Evolutionary conservation across 2,329 filamentous ascomycete species (phyloP), one percentile per base, ranked within the genome.

Genomic region (Amesomyces nigricolor): DNA sequence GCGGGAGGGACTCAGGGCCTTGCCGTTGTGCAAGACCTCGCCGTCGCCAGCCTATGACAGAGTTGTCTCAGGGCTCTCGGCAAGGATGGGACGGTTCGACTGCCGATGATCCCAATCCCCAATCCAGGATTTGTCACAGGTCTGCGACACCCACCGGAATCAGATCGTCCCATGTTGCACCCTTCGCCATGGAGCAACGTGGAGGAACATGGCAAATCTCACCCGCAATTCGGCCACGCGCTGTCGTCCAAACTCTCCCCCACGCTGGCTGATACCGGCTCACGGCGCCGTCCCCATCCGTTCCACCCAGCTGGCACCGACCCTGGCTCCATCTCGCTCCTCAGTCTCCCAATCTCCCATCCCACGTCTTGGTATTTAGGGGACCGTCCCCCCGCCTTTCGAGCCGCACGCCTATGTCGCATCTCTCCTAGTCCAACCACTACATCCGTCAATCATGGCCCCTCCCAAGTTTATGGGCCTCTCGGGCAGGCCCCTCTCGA

Each of bases 401-500:
- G 1, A 22, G 5, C 43, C 14, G 8, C 29, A 32, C 44, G 6
- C 32, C 30, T 29, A 35, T 13, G 30, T 4, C 14, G 19, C 32
- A 17, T 51, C 30, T 26, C 26, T 19, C n/a, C 51, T 48, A 11
- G 35, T 44, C 16, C 42, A 38, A 47, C n/a, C 43, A 14, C 43
- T 17, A 30, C 26, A 30, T 43, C 29, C 16, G 38, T 58, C 47
- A 47, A 69, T 30, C 39, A 82, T 81, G 78, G 72, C 77, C 60
- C 75, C 78, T 61, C 78, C 79, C 50, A 76, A 65, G 16, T 85
- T 75, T 65, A 77, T 79, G 66, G 82, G 83, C 68, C 72, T 86
- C 57, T 78, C 77, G 37, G 84, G 84, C 66, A 75, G 73, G 61
- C 72, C 71, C 38, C 74, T 87, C 51, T 80, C 78, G 16, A 63